A percentile compares a stretch with the other conserved stretches of the same genome.
phyloP scores from a whole-genome alignment of 2,329 filamentous ascomycete genomes.

The Fusarium fracticaudum region DNA sequence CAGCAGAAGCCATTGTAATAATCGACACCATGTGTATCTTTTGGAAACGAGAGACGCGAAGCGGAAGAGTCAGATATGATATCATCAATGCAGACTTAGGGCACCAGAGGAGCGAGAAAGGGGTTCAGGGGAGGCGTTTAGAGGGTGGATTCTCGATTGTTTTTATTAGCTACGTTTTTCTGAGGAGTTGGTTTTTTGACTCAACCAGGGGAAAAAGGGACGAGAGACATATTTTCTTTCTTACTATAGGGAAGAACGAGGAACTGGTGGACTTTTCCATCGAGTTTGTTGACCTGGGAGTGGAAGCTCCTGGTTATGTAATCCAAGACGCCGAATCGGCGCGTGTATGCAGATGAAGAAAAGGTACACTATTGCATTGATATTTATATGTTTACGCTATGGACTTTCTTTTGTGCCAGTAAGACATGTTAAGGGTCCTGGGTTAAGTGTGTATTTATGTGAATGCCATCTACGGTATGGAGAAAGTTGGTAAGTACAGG shows the following conservation, averaged over 20 bases:
- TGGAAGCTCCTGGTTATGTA: slow-evolving; percentile 32
- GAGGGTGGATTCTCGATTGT: slow-evolving; percentile 38
- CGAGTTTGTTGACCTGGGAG: slow-evolving; percentile 16
- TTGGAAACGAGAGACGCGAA: slow-evolving; percentile 7
- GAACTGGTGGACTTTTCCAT: neutral
- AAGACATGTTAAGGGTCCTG: neutral
- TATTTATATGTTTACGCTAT: neutral
- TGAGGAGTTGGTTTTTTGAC: slow-evolving; percentile 31
- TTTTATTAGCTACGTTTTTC: slow-evolving; percentile 30
- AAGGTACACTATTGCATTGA: slow-evolving; percentile 18
- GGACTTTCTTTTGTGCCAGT: neutral
- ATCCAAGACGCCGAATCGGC: slow-evolving; percentile 31
- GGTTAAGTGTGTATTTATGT: neutral
- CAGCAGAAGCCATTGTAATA: slow-evolving; percentile 44
- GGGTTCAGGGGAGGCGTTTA: slow-evolving; percentile 38
- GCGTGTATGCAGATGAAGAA: slow-evolving; percentile 32
- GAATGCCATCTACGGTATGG: neutral
- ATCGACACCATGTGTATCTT: slow-evolving; percentile 1
- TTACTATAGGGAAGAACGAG: slow-evolving; percentile 15
- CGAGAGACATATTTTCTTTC: slow-evolving; percentile 7
- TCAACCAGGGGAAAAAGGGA: slow-evolving; percentile 32
- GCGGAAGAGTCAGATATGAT: slow-evolving; percentile 4
- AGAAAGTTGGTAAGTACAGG: neutral
- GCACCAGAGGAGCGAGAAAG: slow-evolving; percentile 6
- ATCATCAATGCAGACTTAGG: neutral